Base-by-base conservation (phyloP, 1,284 basidiomycete genomes). In the Naganishia cerealis region DNA sequence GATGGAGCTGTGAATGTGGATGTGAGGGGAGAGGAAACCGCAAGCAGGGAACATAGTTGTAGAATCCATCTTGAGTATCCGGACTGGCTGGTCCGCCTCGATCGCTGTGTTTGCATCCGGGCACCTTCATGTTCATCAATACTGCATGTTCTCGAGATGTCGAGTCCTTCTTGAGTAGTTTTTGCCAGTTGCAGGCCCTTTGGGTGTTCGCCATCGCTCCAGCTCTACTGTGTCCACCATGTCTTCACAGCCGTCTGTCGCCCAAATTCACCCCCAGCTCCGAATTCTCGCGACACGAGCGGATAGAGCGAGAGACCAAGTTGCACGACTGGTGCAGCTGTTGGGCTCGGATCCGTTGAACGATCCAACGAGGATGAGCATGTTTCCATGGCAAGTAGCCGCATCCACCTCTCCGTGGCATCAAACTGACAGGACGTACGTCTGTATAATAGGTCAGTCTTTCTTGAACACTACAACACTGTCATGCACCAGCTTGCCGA, bases 381-480 rank as follows among this genome's bases (percentile, higher is more conserved):
- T 63, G 61, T 63, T 63, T 26, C 61, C 61, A 8, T 63, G 61
- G 61, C 54, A 29, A 33, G 57, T 59, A 15, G 21, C 15, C 26
- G 16, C 39, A 26, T 42, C 57, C 6, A 15, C 15, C 7, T n/a
- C 13, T 36, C 53, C 26, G 9, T 10, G 15, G 29, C 29, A 5
- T 29, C 54, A 15, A 6, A 9, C 24, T 40, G 55, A 38, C 9
- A 8, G 18, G 46, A 7, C 8, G n/a, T 24, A 18, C 54, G 33
- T 2, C 5, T 12, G 40, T 42, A 24, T 8, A 24, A 7, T 26
- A 63, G 50, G 61, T 53, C 61, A 0, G 61, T 63, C 13, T 63
- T 63, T 29, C 26, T 63, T 24, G 61, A 63, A 38, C 61, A 63
- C 38, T 63, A 63, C 50, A 63, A 53, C 39, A 53, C 50, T 2